phyloP scores from a whole-genome alignment of 2,329 filamentous ascomycete species.

The Curvularia spicifera region DNA sequence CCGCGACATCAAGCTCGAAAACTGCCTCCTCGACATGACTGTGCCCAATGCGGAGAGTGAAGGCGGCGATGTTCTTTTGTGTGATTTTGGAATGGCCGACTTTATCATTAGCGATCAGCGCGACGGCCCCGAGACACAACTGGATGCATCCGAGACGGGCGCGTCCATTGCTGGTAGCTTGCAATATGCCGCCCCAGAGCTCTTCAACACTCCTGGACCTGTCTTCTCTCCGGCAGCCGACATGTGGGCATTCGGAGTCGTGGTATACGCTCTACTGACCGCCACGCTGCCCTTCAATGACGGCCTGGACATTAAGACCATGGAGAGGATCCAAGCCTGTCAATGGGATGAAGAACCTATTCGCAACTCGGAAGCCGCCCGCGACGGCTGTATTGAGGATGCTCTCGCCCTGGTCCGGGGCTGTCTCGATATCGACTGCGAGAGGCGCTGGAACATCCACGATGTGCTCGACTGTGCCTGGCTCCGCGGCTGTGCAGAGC shows the following conservation, averaged over 20 bases:
- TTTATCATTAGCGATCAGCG: constrained; percentile 66
- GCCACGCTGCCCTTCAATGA: constrained; percentile 69
- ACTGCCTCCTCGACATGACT: constrained; percentile 67
- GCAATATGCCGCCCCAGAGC: constrained; percentile 60
- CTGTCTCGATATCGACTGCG: constrained; percentile 64
- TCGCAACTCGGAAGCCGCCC: constrained; percentile 51
- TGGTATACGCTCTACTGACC: constrained; percentile 66
- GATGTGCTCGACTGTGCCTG: constrained; percentile 63
- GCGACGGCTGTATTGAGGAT: constrained; percentile 49
- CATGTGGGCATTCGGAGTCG: constrained; percentile 71
- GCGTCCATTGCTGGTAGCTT: constrained; percentile 67
- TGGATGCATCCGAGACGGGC: constrained; percentile 56
- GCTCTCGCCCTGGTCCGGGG: constrained; percentile 64
- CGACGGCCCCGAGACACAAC: constrained; percentile 57
- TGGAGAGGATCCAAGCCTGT: constrained; percentile 64
- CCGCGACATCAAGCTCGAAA: constrained; percentile 72
- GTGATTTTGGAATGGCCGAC: constrained; percentile 74
- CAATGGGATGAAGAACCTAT: constrained; percentile 64
- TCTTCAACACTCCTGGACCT: constrained; percentile 51
- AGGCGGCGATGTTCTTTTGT: constrained; percentile 65
- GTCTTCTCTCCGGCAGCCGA: constrained; percentile 64
- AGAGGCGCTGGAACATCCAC: constrained; percentile 63
- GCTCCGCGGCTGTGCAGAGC: constrained; percentile 52
- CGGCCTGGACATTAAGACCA: constrained; percentile 63
- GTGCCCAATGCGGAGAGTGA: constrained; percentile 55